Percentiles rank a stretch among this genome's conserved stretches.
These are phyloP conservation scores for Penicillium roqueforti DNA, from an alignment of 495 filamentous ascomycete species.

Conservation along the genomic window DNA sequence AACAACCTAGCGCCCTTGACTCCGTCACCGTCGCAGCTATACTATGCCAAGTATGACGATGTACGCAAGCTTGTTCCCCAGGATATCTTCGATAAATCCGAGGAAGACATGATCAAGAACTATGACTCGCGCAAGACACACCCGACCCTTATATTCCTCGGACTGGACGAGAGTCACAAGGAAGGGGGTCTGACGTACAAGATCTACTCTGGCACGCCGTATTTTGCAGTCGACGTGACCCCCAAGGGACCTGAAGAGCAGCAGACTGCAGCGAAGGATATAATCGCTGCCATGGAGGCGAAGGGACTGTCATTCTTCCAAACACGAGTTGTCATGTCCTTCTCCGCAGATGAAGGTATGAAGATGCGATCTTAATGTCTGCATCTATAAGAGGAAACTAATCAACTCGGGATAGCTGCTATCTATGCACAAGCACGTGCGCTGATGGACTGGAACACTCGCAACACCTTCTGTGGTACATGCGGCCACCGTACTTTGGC, in stretches of 20 bases:
- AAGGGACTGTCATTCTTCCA: slow-evolving; percentile 57
- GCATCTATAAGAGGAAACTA: neutral
- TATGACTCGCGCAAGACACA: slow-evolving; percentile 68
- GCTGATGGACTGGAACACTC: slow-evolving; percentile 89
- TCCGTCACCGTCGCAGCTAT: slow-evolving; percentile 51
- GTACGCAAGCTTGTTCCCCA: slow-evolving; percentile 65
- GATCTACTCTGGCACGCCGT: slow-evolving; percentile 70
- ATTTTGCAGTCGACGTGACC: slow-evolving; percentile 87
- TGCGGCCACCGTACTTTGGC: slow-evolving; percentile 84
- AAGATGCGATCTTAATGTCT: neutral
- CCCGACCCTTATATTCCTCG: slow-evolving; percentile 78
- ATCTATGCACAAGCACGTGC: slow-evolving; percentile 88
- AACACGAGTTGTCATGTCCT: slow-evolving; percentile 52
- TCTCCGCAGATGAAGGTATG: slow-evolving; percentile 59
- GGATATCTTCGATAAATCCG: slow-evolving; percentile 64
- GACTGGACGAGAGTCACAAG: slow-evolving; percentile 67
- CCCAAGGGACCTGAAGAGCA: slow-evolving; percentile 56
- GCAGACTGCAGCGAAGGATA: slow-evolving; percentile 38
- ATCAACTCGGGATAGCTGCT: slow-evolving; percentile 55
- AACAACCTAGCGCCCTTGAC: slow-evolving; percentile 75
- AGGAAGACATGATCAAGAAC: slow-evolving; percentile 65
- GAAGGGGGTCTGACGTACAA: slow-evolving; percentile 49
- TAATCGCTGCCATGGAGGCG: slow-evolving; percentile 54
- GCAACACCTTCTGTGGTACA: slow-evolving; percentile 85
- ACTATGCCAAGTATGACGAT: slow-evolving; percentile 58